Evolutionary conservation across 2,329 filamentous ascomycete species (phyloP).

Genomic region (Botrytis paeoniae): DNA sequence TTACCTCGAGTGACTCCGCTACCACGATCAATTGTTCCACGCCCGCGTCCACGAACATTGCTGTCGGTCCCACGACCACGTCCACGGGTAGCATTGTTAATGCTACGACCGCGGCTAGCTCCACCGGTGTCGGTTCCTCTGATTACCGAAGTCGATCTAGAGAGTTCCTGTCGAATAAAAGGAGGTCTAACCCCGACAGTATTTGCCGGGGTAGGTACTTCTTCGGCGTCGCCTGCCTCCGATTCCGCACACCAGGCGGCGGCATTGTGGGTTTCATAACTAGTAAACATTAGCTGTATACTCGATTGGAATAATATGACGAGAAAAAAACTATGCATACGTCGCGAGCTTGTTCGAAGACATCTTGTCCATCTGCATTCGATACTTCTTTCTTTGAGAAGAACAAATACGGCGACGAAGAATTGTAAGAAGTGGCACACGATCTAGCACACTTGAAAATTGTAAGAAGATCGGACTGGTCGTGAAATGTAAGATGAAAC

Average conservation of each 20-base stretch:
- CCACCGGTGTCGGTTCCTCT: background rate
- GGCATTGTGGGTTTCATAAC: slow-evolving; percentile 3
- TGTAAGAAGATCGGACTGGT: background rate
- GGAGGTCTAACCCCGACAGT: background rate
- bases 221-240: background rate
- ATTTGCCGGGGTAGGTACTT: background rate
- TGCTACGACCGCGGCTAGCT: background rate
- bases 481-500: background rate
- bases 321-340: background rate
- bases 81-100: background rate
- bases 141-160: too few species aligned
- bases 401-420: background rate
- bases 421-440: background rate
- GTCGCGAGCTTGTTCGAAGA: background rate
- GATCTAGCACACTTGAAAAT: background rate
- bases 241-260: slow-evolving; percentile 2
- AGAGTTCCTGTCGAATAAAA: background rate
- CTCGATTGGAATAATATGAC: background rate
- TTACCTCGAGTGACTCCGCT: slow-evolving; percentile 1
- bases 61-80: background rate
- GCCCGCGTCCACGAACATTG: background rate
- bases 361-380: background rate
- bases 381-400: background rate
- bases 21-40: background rate
- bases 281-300: background rate